Evolutionary conservation across 495 filamentous ascomycete species (phyloP), one percentile per base, ranked within the genome.

Genomic region (Glonium stellatum): DNA sequence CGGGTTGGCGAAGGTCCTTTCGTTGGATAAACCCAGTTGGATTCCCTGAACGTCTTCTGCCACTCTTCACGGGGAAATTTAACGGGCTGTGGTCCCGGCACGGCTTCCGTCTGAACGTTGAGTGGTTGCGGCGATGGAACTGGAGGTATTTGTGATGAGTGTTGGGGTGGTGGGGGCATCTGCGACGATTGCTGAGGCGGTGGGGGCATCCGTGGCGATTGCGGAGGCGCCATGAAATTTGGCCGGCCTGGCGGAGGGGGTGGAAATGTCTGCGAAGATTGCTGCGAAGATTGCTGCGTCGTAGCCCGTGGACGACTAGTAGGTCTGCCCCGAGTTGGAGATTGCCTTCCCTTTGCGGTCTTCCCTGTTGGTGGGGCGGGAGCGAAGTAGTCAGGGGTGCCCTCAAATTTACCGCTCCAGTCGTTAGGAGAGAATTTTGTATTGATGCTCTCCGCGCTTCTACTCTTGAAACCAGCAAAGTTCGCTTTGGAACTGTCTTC

Each of bases 381-480:
- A 22, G 73, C 75, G 63, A 86, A 81, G 66, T 80, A 81, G 36
- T 81, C 79, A 4, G 75, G 67, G 47, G 66, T 69, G 12, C 75
- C 72, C 44, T 72, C 65, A 63, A 87, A 80, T 58, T 77, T 82
- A 22, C 77, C 79, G 41, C 76, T 71, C 82, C 82, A 87, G 35
- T 83, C 79, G 23, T 76, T 73, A 0, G 84, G 78, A 11, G 80
- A 82, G 67, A 88, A 89, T 50, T 80, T 84, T 34, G 86, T 90
- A 65, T 88, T 88, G 71, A 96, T 86, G 61, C 85, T 84, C 65
- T 90, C 87, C 35, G 84, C 77, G 67, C 85, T 90, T 50, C 77
- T 80, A 54, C 80, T 82, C 51, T 75, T 68, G 54, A 80, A 77
- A 15, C 44, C 19, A 21, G 18, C 13, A 31, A 27, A 27, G 21